Conservation (phyloP, 2,329 filamentous ascomycete species). For the Aureobasidium vineae region DNA sequence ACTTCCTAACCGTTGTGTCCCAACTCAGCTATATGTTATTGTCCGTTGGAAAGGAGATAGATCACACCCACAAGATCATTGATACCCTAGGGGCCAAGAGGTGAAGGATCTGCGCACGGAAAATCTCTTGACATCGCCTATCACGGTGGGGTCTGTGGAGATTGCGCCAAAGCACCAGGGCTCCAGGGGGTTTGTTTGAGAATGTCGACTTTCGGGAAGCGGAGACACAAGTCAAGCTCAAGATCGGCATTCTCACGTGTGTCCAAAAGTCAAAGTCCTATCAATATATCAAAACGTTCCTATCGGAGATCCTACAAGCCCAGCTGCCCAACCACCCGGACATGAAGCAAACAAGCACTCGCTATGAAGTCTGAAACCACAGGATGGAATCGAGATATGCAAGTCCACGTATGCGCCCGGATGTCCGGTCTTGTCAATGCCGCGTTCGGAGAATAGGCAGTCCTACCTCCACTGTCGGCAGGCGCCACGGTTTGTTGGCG, state of each 20-base stretch:
- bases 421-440: not conserved
- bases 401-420: not conserved
- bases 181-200: not conserved
- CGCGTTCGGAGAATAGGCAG: not conserved
- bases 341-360: not conserved
- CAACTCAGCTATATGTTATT: conserved; percentile 12
- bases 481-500: conserved; percentile 12
- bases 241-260: conserved; percentile 11
- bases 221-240: not conserved
- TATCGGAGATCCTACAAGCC: conserved; percentile 2
- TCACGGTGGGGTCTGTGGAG: conserved; percentile 22
- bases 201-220: not conserved
- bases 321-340: conserved; percentile 9
- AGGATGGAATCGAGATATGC: not conserved
- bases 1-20: conserved; percentile 1
- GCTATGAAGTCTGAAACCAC: not conserved
- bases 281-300: conserved; percentile 19
- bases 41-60: conserved; percentile 13
- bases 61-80: not conserved
- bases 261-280: not conserved
- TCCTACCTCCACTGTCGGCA: not conserved
- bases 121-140: conserved; percentile 17
- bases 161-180: conserved; percentile 6
- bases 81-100: conserved; percentile 1
- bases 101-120: conserved; percentile 14